Base-by-base conservation (phyloP, 2,329 filamentous ascomycete genomes). In the Colletotrichum paranaense region DNA sequence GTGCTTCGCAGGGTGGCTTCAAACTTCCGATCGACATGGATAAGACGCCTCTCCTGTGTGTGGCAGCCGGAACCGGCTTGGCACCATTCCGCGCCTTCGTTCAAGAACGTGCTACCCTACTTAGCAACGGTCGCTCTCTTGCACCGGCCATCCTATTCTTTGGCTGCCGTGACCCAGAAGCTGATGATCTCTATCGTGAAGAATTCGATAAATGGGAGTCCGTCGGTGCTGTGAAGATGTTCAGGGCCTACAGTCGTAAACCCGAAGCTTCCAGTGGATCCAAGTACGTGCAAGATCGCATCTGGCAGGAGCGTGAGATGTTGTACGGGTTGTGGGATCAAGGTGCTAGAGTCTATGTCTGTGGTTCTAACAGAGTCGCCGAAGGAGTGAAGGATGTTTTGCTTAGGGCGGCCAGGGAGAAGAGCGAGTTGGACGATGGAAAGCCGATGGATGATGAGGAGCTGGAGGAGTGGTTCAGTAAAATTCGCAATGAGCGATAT, bases 71-170 rank as follows among this genome's bases (percentile, higher is more conserved):
- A 76, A 99, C 97, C 0, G 97, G 97, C 81, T 92, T 99, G 22
- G 97, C 97, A 1, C 97, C 97, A 19, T 99, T 99, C 94, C 95
- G 97, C 76, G 97, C 97, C 70, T 99, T 99, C 81, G 93, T 98
- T 58, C 97, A 99, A 86, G 97, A 99, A 86, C 95, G 97, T 69
- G 97, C 97, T 57, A 95, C 83, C 19, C 84, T 88, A 81, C 79
- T 86, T 12, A 80, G 79, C 5, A 84, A 84, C 0, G 90, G 90
- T 1, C 28, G 73, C 4, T 32, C 26, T 14, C 72, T 75, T 2
- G 74, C 74, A 11, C 74, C 80, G 0, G 87, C 88, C 0, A 68
- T 89, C 5, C 82, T 91, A 3, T 90, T 90, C 80, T 83, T 87
- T 66, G 80, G 80, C 82, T 89, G 74, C 86, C 87, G 80, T 81